Conservation (phyloP, 371 early-diverging fungal species). For the Nematocida minor region DNA sequence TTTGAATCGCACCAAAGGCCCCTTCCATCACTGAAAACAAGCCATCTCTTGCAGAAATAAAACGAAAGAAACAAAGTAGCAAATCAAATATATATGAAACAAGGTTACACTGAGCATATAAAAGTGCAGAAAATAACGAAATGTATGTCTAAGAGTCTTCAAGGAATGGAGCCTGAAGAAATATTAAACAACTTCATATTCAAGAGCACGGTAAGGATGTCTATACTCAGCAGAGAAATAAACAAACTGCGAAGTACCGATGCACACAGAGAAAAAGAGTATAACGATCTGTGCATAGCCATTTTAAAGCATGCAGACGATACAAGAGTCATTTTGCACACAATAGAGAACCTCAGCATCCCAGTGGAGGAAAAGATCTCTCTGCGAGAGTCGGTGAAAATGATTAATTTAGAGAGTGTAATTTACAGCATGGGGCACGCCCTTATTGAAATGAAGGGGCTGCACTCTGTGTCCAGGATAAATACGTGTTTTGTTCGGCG, state of each 20-base stretch:
- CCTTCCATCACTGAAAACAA: too few relatives aligned
- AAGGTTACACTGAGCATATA: slow-evolving; percentile 38
- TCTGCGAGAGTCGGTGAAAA: neutral
- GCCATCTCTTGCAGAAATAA: too few relatives aligned
- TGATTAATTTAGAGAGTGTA: slow-evolving; percentile 12
- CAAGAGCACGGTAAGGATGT: slow-evolving; percentile 3
- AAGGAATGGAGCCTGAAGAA: neutral
- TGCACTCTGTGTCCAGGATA: slow-evolving; percentile 12
- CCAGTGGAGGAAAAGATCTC: neutral
- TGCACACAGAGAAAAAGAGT: neutral
- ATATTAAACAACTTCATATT: slow-evolving; percentile 32
- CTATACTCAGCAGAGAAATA: slow-evolving; percentile 30
- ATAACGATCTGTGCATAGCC: slow-evolving; percentile 14
- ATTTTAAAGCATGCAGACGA: slow-evolving; percentile 34
- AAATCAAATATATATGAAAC: slow-evolving; percentile 35
- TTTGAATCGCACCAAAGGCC: too few relatives aligned
- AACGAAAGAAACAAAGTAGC: slow-evolving; percentile 51
- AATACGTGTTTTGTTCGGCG: slow-evolving; percentile 60
- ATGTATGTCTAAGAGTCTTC: neutral
- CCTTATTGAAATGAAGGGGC: slow-evolving; percentile 30
- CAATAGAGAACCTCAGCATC: neutral
- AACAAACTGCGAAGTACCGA: neutral
- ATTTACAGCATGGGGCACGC: slow-evolving; percentile 43
- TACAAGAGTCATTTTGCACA: neutral
- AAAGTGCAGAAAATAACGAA: neutral